Base-by-base conservation (phyloP, 2,329 filamentous ascomycete genomes). In the Alternaria sp. region DNA sequence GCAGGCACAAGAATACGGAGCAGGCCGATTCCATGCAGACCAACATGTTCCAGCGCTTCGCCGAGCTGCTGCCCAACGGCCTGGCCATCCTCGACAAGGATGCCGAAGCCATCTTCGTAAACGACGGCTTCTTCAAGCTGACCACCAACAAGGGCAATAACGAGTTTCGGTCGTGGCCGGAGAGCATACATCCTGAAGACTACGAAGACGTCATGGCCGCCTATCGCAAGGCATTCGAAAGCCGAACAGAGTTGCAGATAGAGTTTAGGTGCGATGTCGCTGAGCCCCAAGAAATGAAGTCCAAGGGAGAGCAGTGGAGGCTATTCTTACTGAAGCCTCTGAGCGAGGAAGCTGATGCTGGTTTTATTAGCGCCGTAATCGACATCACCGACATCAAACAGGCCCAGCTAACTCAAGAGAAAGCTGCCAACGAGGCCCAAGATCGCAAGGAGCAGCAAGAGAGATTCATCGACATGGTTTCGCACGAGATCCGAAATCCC, bases 301-400 rank as follows among this genome's bases (percentile, higher is more conserved):
- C 44, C 8, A 48, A 48, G 31, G 68, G 66, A 13, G 71, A 67
- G 6, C 67, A 74, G 24, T 81, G 80, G 80, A 72, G 80, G 21
- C 61, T 82, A 26, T 77, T 82, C 45, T 62, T 81, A 5, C 69
- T 82, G 29, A 77, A 75, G 8, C 80, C 80, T 3, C 67, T 82
- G 1, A 77, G 73, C 31, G 75, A 80, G 5, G 77, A 80, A 7
- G 70, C 72, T 7, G 76, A 79, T 24, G 78, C 79, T 6, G 80
- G 80, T 2, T 82, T 80, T 61, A 80, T 81, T 5, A 81, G 79
- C 58, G 79, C 78, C 21, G 73, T 82, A 9, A 78, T 81, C 13
- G 80, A 82, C 54, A 81, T 82, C 36, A 81, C 77, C 14, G 75
- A 78, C 14, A 80, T 81, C 58, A 82, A 82, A 56, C 73, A 74